A percentile compares a stretch with the other conserved stretches of the same genome.
These are phyloP conservation scores for Stereum hirsutum DNA, from an alignment of 1,284 basidiomycete species.

Conservation along the genomic window DNA sequence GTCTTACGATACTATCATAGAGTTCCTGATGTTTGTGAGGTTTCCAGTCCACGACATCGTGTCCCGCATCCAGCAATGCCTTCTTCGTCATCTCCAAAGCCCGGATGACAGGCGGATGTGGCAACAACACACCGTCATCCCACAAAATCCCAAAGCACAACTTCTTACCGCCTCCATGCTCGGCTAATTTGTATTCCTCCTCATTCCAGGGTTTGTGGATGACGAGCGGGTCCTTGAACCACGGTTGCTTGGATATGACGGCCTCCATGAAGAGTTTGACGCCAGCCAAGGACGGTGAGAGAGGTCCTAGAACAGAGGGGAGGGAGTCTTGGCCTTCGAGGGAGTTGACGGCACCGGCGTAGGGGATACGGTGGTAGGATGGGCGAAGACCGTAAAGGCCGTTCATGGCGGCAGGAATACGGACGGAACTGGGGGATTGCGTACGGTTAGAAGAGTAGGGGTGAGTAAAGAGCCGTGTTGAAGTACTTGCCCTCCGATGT, in stretches of 20 bases:
- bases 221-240: conserved; percentile 59
- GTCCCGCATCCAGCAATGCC: conserved; percentile 57
- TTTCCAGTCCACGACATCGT: conserved; percentile 50
- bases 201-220: conserved; percentile 59
- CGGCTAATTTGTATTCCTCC: conserved; percentile 43
- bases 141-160: conserved; percentile 57
- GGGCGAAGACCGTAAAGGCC: conserved; percentile 67
- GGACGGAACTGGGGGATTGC: conserved; percentile 38
- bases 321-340: conserved; percentile 66
- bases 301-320: conserved; percentile 65
- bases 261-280: conserved; percentile 57
- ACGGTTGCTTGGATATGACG: conserved; percentile 50
- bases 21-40: conserved; percentile 40
- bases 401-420: conserved; percentile 59
- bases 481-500: conserved; percentile 48
- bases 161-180: conserved; percentile 46
- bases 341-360: conserved; percentile 51
- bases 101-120: conserved; percentile 63
- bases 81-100: conserved; percentile 50
- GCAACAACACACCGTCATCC: conserved; percentile 53
- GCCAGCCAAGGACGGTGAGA: conserved; percentile 46
- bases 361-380: conserved; percentile 64
- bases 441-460: background rate
- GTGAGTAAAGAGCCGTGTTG: background rate
- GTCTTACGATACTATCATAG: conserved; percentile 35